These are phyloP conservation scores for Niebla homalea DNA, from an alignment of 495 filamentous ascomycete genomes.

Conservation along the genomic window DNA sequence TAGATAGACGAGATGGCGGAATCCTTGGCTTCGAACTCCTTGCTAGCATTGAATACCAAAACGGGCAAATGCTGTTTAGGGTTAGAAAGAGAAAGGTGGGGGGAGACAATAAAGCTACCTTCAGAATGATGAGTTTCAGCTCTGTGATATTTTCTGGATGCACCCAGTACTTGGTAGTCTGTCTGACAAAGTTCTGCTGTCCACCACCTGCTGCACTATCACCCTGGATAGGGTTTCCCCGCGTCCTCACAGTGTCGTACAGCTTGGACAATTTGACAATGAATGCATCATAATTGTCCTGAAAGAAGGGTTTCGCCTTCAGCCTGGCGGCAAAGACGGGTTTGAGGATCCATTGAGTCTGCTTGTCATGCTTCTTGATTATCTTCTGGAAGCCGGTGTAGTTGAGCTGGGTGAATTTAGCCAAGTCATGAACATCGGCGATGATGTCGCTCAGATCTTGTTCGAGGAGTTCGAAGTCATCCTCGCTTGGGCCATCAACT, in stretches of 20 bases:
- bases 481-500: slow-evolving; percentile 57
- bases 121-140: slow-evolving; percentile 90
- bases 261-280: slow-evolving; percentile 91
- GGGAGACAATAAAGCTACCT: slow-evolving; percentile 31
- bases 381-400: slow-evolving; percentile 99
- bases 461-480: slow-evolving; percentile 88
- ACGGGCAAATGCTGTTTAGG: slow-evolving; percentile 68
- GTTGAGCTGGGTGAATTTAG: slow-evolving; percentile 96
- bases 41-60: slow-evolving; percentile 91
- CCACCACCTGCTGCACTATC: slow-evolving; percentile 81
- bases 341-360: slow-evolving; percentile 84
- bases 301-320: slow-evolving; percentile 94
- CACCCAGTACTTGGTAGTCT: slow-evolving; percentile 99
- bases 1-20: slow-evolving; percentile 96
- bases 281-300: slow-evolving; percentile 94
- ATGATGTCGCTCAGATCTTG: slow-evolving; percentile 95
- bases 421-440: slow-evolving; percentile 95
- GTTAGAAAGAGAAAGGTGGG: slow-evolving; percentile 6
- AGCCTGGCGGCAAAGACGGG: slow-evolving; percentile 88
- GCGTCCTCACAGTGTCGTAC: slow-evolving; percentile 85
- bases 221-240: slow-evolving; percentile 83
- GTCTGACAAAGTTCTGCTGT: slow-evolving; percentile 91
- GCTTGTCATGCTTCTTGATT: slow-evolving; percentile 99
- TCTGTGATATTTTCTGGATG: slow-evolving; percentile 98
- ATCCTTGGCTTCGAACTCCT: slow-evolving; percentile 84